A percentile compares a stretch with the other conserved stretches of the same genome.
Evolutionary conservation across 164 flowering plant genomes (phyloP).

Genomic region (Dillenia suffruticosa): DNA sequence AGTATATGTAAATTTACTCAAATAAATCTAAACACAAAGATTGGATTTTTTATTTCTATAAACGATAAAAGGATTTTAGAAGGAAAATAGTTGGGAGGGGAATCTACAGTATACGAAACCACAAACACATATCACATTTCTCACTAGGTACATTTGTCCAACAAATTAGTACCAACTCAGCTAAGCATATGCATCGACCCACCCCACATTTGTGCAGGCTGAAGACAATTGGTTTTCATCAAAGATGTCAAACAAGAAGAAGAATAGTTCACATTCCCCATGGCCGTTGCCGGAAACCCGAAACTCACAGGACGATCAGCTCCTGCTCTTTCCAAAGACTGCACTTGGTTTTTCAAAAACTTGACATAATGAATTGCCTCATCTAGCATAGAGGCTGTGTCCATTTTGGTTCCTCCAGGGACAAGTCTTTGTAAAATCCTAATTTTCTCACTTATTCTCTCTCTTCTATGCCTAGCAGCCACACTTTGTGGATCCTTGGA

Average conservation of each 20-base stretch:
- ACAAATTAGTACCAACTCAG: constrained; percentile 2
- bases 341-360: constrained; percentile 52
- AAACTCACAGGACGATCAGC: constrained; percentile 16
- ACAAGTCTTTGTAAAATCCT: constrained; percentile 19
- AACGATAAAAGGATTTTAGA: no score
- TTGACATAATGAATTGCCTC: constrained; percentile 58
- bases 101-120: no score
- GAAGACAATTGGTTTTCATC: constrained; percentile 13
- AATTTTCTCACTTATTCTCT: constrained; percentile 53
- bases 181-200: constrained; percentile 32
- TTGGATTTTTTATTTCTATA: no score
- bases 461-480: constrained; percentile 58
- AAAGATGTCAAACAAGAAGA: neutral
- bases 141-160: neutral
- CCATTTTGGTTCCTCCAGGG: constrained; percentile 47
- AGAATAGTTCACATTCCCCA: constrained; percentile 8
- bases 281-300: constrained; percentile 28
- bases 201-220: constrained; percentile 14
- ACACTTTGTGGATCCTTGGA: constrained; percentile 64
- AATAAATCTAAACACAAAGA: no score
- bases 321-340: constrained; percentile 32
- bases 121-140: neutral
- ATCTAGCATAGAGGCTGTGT: constrained; percentile 19
- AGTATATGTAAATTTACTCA: no score
- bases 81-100: no score